Conservation (phyloP, 2,329 filamentous ascomycete species). For the Aspergillus sp. region DNA sequence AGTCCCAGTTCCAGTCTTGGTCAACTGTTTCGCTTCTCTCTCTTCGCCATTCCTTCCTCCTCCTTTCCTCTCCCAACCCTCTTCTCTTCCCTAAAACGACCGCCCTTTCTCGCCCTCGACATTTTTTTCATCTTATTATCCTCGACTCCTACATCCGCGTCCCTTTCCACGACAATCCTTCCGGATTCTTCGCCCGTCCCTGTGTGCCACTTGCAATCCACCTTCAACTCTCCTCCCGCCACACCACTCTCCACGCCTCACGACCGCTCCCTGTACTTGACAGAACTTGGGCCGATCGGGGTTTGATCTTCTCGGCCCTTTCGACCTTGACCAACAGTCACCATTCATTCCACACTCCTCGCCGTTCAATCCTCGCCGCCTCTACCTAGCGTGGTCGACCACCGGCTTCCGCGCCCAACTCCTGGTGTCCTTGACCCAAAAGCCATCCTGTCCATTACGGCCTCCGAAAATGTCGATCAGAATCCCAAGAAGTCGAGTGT, state of each 20-base stretch:
- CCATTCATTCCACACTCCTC: constrained; percentile 7
- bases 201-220: neutral
- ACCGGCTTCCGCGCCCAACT: constrained; percentile 34
- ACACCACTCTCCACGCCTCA: constrained; percentile 1
- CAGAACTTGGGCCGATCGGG: neutral
- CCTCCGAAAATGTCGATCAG: constrained; percentile 47
- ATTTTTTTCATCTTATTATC: constrained; percentile 2
- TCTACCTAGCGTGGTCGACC: constrained; percentile 25
- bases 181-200: neutral
- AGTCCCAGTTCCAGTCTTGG: constrained; percentile 5
- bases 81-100: neutral
- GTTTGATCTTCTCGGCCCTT: neutral
- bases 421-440: constrained; percentile 35
- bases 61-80: constrained; percentile 11
- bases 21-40: constrained; percentile 16
- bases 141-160: constrained; percentile 10
- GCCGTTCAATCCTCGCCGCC: neutral
- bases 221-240: neutral
- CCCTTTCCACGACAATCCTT: neutral
- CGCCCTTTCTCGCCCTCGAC: neutral
- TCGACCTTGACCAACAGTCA: constrained; percentile 1
- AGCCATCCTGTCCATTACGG: constrained; percentile 34
- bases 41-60: constrained; percentile 14
- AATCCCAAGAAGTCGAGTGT: constrained; percentile 38
- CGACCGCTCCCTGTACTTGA: neutral